Conservation (phyloP, 192 early-diverging fungal genomes). For the Coemansia sp. region DNA sequence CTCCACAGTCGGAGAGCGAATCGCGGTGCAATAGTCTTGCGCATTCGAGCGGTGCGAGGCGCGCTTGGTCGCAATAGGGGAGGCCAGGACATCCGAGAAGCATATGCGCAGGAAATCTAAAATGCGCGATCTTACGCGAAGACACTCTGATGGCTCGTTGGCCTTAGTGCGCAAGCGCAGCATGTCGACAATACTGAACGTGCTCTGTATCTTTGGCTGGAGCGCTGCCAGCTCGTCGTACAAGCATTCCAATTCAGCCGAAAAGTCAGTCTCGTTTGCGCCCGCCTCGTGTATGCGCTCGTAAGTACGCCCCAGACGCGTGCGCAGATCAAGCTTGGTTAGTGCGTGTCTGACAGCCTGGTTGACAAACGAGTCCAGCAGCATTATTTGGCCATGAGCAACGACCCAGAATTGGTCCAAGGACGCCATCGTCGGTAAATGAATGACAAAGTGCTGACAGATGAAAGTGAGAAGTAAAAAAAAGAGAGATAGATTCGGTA, state of each 20-base stretch:
- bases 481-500: neutral
- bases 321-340: slow-evolving; percentile 26
- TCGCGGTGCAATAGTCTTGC: neutral
- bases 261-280: neutral
- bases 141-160: slow-evolving; percentile 22
- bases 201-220: slow-evolving; percentile 17
- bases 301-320: slow-evolving; percentile 27
- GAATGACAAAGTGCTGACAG: neutral
- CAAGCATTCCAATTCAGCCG: slow-evolving; percentile 14
- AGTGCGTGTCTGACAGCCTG: slow-evolving; percentile 37
- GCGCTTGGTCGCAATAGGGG: neutral
- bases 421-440: slow-evolving; percentile 9
- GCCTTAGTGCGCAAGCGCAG: slow-evolving; percentile 20
- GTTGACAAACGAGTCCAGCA: slow-evolving; percentile 48
- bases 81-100: slow-evolving; percentile 29
- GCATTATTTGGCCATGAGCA: slow-evolving; percentile 26
- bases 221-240: slow-evolving; percentile 25
- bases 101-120: slow-evolving; percentile 29
- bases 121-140: slow-evolving; percentile 26
- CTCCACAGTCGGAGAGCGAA: slow-evolving; percentile 2
- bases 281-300: slow-evolving; percentile 8
- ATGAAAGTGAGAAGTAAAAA: neutral
- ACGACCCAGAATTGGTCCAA: neutral
- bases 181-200: slow-evolving; percentile 26
- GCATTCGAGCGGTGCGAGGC: neutral